Base-by-base conservation (phyloP, 345 rosid species). In the Clarkia xantiana region DNA sequence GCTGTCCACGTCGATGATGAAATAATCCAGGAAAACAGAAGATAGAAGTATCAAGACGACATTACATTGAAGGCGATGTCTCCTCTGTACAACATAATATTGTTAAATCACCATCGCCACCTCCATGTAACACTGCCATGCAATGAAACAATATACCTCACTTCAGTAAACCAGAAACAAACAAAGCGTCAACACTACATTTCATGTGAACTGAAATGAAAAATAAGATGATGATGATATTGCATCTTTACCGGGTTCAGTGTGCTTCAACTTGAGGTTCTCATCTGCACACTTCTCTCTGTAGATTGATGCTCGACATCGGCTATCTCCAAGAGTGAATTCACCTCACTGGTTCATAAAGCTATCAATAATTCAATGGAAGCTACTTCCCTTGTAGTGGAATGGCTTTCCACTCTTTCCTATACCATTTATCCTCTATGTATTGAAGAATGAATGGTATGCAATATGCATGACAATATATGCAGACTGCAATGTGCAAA, bases 301-400 rank as follows among this genome's bases (percentile, higher is more conserved):
- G 6, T 84, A 86, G 60, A 91, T 86, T 1, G 98, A 91, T 64
- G 86, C 96, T 39, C 96, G 95, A 36, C 96, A 96, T 67, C 82
- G 81, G 61, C 98, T 96, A 41, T 84, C 84, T 2, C 98, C 94
- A 38, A 63, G 96, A 0, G 98, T 91, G 41, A 91, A 91, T 48
- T 91, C 98, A 62, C 98, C 98, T 45, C 98, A 90, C 45, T 84
- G 96, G 25, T 81, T 50, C 98, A 84, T 91, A 60, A 91, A 86
- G 66, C 81, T 76, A 14, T 96, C 94, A 58, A 91, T 86, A 59
- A 91, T 86, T 63, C 96, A 63, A 74, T 86, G 98, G 66, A 91
- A 84, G 15, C 55, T 14, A 53, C 94, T 86, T 8, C 86, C 94
- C 66, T 79, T 86, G 65, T 66, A 86, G 57, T 84, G 89, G 16